Evolutionary conservation across 164 flowering plant species (phyloP).

Genomic region (Annona cherimola): DNA sequence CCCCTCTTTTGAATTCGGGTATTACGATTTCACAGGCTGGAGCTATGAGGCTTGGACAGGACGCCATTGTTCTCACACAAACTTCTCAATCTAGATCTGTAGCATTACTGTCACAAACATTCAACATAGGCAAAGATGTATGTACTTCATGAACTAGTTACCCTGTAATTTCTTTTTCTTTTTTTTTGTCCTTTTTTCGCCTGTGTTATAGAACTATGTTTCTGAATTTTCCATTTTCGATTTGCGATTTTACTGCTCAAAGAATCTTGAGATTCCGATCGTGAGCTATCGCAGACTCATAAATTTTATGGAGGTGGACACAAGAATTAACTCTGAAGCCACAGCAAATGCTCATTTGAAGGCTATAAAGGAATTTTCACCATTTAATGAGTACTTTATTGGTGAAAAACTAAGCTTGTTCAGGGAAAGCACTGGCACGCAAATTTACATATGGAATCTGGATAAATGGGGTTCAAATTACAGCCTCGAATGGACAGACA

Average conservation of each 20-base stretch:
- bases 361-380: conserved; percentile 49
- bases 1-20: neutral
- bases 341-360: conserved; percentile 34
- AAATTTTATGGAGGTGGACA: conserved; percentile 45
- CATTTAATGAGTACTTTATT: conserved; percentile 51
- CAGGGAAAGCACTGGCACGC: conserved; percentile 42
- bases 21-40: conserved; percentile 40
- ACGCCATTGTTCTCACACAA: conserved; percentile 56
- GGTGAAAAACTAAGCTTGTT: conserved; percentile 45
- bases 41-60: conserved; percentile 50
- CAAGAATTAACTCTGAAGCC: conserved; percentile 30
- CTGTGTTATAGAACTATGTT: neutral
- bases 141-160: neutral
- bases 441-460: conserved; percentile 60
- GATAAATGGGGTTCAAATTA: conserved; percentile 52
- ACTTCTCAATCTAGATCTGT: conserved; percentile 53
- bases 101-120: conserved; percentile 56
- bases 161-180: neutral
- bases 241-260: conserved; percentile 10
- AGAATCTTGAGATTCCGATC: conserved; percentile 58
- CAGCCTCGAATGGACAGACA: conserved; percentile 40
- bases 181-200: neutral
- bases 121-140: conserved; percentile 54
- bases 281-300: conserved; percentile 41
- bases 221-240: neutral